Percentiles rank a stretch among this genome's conserved stretches.
These are phyloP conservation scores for Phlebiopsis gigantea DNA, from an alignment of 768 basidiomycete genomes.

Conservation along the genomic window DNA sequence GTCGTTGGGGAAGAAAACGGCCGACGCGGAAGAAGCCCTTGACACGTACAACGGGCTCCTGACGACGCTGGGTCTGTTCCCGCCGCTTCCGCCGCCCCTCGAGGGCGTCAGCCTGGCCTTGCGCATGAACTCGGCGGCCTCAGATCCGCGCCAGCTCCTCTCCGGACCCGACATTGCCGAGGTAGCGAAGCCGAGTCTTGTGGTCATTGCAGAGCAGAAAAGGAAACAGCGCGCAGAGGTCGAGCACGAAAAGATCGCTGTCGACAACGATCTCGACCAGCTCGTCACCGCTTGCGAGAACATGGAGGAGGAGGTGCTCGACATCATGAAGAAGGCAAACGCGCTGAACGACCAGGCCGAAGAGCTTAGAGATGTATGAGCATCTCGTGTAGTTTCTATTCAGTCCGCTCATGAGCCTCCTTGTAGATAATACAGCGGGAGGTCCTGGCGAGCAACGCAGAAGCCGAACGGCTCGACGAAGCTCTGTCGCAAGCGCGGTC, in stretches of 20 bases:
- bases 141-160: constrained; percentile 65
- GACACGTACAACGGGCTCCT: constrained; percentile 74
- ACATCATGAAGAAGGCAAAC: constrained; percentile 68
- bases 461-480: constrained; percentile 62
- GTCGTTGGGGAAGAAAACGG: constrained; percentile 69
- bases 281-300: constrained; percentile 75
- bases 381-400: not conserved
- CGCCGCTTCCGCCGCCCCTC: constrained; percentile 66
- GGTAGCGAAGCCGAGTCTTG: constrained; percentile 73
- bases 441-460: constrained; percentile 56
- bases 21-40: constrained; percentile 77
- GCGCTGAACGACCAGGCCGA: constrained; percentile 72
- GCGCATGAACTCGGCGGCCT: constrained; percentile 73
- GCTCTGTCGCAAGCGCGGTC: constrained; percentile 72
- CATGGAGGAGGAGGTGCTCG: constrained; percentile 69
- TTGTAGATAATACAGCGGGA: constrained; percentile 73
- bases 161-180: constrained; percentile 66
- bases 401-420: not conserved
- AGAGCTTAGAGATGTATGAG: constrained; percentile 70
- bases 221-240: constrained; percentile 62
- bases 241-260: constrained; percentile 72
- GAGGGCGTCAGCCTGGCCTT: constrained; percentile 72
- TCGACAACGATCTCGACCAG: constrained; percentile 82
- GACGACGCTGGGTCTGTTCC: constrained; percentile 70
- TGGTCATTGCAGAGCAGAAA: constrained; percentile 64